phyloP scores from a whole-genome alignment of 1,284 basidiomycete species.

The Irpex sp. region DNA sequence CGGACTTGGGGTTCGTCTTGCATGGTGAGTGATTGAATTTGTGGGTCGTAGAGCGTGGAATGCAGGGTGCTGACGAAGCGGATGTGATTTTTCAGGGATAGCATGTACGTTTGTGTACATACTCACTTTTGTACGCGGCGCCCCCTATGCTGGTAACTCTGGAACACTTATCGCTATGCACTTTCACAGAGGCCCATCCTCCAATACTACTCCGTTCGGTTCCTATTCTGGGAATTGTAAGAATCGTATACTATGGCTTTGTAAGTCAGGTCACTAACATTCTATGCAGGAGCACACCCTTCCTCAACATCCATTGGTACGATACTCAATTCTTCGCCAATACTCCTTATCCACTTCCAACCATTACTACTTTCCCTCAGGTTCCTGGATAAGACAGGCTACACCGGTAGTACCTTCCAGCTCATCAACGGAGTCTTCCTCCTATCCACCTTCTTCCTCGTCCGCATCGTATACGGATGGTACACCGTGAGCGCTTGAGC shows the following conservation, averaged over 20 bases:
- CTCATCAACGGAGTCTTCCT: conserved; percentile 63
- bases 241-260: conserved; percentile 4
- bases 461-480: conserved; percentile 63
- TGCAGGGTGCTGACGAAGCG: background rate
- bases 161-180: background rate
- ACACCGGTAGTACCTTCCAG: conserved; percentile 63
- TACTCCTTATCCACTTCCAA: too few relatives aligned
- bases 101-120: conserved; percentile 58
- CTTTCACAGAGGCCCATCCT: conserved; percentile 64
- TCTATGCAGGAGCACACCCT: conserved; percentile 62
- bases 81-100: conserved; percentile 34
- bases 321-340: too few relatives aligned
- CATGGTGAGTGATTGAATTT: conserved; percentile 44
- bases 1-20: conserved; percentile 57
- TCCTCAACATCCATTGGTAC: conserved; percentile 75
- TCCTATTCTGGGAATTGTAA: conserved; percentile 73
- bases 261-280: background rate
- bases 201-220: conserved; percentile 67
- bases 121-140: conserved; percentile 53
- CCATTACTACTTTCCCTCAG: conserved; percentile 25
- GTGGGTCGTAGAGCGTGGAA: background rate
- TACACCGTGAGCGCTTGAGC: conserved; percentile 53
- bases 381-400: conserved; percentile 71
- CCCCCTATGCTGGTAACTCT: conserved; percentile 7
- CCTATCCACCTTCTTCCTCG: conserved; percentile 57